Conservation (phyloP, 306 rosid genomes). For the Argentina anserina region DNA sequence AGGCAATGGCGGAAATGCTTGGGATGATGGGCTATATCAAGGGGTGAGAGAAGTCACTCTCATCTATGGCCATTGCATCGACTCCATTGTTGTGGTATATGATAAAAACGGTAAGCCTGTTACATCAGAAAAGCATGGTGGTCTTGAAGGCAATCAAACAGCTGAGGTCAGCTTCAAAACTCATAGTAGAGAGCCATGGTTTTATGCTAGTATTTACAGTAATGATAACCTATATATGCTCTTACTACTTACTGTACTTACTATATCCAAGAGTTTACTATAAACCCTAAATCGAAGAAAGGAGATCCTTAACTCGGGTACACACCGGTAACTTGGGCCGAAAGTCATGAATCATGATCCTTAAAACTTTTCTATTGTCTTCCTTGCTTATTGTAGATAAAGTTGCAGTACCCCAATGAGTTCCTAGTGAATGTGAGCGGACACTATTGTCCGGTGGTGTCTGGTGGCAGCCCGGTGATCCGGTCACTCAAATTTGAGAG, state of each 20-base stretch:
- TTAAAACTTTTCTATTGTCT: background rate
- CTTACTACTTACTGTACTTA: background rate
- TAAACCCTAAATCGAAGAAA: background rate
- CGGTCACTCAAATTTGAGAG: constrained; percentile 55
- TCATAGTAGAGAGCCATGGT: background rate
- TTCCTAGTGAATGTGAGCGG: constrained; percentile 47
- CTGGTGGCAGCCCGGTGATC: constrained; percentile 38
- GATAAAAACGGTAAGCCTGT: constrained; percentile 53
- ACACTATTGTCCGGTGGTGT: constrained; percentile 36
- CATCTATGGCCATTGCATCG: constrained; percentile 45
- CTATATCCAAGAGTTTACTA: background rate
- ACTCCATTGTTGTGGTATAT: constrained; percentile 50
- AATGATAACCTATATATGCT: too few species aligned
- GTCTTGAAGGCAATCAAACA: constrained; percentile 46
- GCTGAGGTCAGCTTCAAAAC: constrained; percentile 30
- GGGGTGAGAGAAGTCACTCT: constrained; percentile 54
- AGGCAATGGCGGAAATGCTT: constrained; percentile 55
- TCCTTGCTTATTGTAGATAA: constrained; percentile 31
- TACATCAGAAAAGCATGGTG: constrained; percentile 51
- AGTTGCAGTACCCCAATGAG: constrained; percentile 54
- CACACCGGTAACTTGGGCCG: background rate
- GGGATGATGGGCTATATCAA: constrained; percentile 61
- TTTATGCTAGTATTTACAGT: background rate
- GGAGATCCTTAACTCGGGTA: background rate
- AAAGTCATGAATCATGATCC: background rate